Evolutionary conservation across 768 basidiomycete genomes (phyloP), one percentile per base, ranked within the genome.

Genomic region (Antrodiella citrinella): DNA sequence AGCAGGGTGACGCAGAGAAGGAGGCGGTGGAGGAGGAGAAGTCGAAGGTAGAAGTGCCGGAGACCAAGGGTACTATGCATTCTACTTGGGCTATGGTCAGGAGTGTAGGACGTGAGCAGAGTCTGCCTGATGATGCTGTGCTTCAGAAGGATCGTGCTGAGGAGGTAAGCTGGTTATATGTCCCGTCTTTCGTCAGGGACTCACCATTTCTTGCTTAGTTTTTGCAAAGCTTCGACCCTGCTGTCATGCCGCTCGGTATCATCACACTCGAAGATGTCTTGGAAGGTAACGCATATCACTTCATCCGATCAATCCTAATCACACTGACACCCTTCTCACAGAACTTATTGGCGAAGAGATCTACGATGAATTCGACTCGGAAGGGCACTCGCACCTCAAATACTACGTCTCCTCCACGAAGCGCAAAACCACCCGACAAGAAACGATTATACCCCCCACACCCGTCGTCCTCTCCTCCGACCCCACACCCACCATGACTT

Each of bases 341-440:
- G 90, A 91, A 62, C 72, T 92, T 13, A 91, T 92, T 48, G 89
- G 89, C 19, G 87, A 91, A 67, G 89, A 91, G 60, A 90, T 91
- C 48, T 86, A 86, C 54, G 87, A 91, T 59, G 89, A 91, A 68
- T 90, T 86, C 62, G 87, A 91, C 59, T 72, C 73, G n/a, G 78
- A 86, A 64, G 86, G 84, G 40, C 51, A 53, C 24, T 51, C 52
- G n/a, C 51, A 55, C 42, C 50, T 59, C 44, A 50, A 49, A 18
- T 42, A 59, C 18, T 55, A 54, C 44, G 5, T 57, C 43, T 52
- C 54, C 15, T 24, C 54, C 43, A 45, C 51, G 25, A 52, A 51
- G 49, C 52, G 55, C 46, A 51, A 51, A 24, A 35, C 18, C 13
- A 23, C 42, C 15, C 49, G 51, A 20, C 44, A 47, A 43, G 21